phyloP scores from a whole-genome alignment of 495 filamentous ascomycete species.

The Friedmanniomyces endolithicus region DNA sequence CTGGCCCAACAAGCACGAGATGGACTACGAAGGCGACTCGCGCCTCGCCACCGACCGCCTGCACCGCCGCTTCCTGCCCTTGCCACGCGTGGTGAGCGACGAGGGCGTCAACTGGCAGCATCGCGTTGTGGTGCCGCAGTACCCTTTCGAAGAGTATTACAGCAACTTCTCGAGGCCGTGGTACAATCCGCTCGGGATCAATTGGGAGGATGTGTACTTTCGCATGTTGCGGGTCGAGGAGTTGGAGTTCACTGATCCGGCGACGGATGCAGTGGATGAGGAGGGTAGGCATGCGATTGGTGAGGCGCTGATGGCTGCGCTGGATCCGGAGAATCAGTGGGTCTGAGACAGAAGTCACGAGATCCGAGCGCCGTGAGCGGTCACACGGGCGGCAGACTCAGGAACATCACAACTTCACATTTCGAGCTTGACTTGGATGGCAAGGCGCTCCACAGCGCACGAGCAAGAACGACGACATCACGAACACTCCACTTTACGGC shows the following conservation, averaged over 20 bases:
- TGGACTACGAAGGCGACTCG: slow-evolving; percentile 21
- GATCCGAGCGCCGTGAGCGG: background rate
- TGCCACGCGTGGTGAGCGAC: slow-evolving; percentile 14
- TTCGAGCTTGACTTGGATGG: background rate
- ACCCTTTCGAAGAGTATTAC: background rate
- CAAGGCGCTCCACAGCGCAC: no score
- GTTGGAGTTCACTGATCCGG: background rate
- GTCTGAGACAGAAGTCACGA: background rate
- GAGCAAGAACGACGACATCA: no score
- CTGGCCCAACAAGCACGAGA: slow-evolving; percentile 19
- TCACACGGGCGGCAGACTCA: background rate
- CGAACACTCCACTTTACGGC: no score
- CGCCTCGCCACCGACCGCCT: slow-evolving; percentile 14
- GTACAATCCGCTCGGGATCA: background rate
- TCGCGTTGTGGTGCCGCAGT: background rate
- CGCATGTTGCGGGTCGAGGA: background rate
- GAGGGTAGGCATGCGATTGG: background rate
- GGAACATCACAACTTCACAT: background rate
- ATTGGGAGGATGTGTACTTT: slow-evolving; percentile 1
- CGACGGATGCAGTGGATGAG: background rate
- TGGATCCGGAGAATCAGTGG: slow-evolving; percentile 13
- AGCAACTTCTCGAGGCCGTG: background rate
- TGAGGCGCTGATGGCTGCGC: slow-evolving; percentile 1
- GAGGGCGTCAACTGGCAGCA: slow-evolving; percentile 17
- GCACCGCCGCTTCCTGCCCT: slow-evolving; percentile 16